Evolutionary conservation across 2,329 filamentous ascomycete genomes (phyloP).

Genomic region (Alternaria triticina): DNA sequence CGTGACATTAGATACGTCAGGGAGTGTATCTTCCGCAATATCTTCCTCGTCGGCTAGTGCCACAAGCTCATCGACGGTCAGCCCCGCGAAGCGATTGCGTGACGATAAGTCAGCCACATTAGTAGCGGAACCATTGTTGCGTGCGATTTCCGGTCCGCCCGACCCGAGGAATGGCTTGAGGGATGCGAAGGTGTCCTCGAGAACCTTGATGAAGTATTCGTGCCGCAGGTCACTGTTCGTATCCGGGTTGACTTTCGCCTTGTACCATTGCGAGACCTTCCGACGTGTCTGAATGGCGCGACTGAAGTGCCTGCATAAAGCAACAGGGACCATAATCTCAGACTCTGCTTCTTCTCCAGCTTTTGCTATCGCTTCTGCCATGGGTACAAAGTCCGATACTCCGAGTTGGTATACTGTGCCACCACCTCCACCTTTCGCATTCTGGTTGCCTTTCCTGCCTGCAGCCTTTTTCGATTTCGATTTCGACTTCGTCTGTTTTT

Average conservation of each 20-base stretch:
- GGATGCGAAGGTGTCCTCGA: constrained; percentile 2
- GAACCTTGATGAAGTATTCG: constrained; percentile 2
- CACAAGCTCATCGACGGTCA: constrained; percentile 1
- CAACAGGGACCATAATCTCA: constrained; percentile 4
- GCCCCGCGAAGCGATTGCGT: constrained; percentile 3
- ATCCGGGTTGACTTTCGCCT: background rate
- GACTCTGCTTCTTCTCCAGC: background rate
- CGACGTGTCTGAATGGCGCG: constrained; percentile 8
- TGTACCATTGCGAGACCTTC: background rate
- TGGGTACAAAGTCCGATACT: constrained; percentile 7
- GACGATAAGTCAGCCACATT: background rate
- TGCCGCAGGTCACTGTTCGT: background rate
- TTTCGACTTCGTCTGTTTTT: background rate
- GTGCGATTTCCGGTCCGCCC: background rate
- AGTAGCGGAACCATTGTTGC: background rate
- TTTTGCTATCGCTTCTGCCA: constrained; percentile 6
- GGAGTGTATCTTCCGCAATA: background rate
- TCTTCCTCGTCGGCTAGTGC: background rate
- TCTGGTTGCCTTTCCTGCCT: background rate
- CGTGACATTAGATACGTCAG: background rate
- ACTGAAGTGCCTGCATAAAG: constrained; percentile 1
- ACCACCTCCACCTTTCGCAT: background rate
- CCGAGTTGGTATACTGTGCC: background rate
- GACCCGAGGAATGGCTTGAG: background rate
- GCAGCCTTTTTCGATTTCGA: background rate